Base-by-base conservation (phyloP, 192 early-diverging fungal genomes). In the Coemansia sp. region DNA sequence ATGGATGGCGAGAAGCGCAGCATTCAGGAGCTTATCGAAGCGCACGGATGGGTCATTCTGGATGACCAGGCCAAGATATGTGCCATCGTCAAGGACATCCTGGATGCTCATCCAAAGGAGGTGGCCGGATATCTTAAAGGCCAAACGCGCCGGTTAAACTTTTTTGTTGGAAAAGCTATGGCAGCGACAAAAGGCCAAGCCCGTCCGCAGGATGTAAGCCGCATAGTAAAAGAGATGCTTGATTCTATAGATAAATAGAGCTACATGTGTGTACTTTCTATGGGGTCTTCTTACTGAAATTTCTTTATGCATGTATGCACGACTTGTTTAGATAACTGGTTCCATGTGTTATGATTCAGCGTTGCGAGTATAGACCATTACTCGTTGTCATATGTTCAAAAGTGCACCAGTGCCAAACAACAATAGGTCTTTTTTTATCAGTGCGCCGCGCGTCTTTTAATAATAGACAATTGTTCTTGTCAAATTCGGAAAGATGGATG, bases 131-230 rank as follows among this genome's bases (percentile, higher is more conserved):
- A 89, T 32, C 58, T 78, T 54, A 71, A 64, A 11, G 91, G 89
- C 0, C 87, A 89, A 30, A 38, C 67, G 14, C 82, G 86, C 4
- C 43, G 89, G 26, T 63, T 88, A 5, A 83, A 84, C 24, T 92
- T 90, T 76, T 87, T 96, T 56, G 78, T 93, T 18, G 90, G 91
- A 6, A 81, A 91, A 64, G 78, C 87, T 6, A 90, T 96, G 87
- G 72, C 80, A 29, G 64, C 75, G 37, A 92, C 88, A 5, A 80
- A 85, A 67, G 91, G 91, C 13, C 77, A 84, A 40, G 87, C 87
- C 7, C 84, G 91, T 40, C 91, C 93, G 3, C 74, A 82, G 11
- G 53, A 80, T 3, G 65, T 89, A 7, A 89, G 85, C 39, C 59
- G 78, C 27, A 46, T 87, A 2, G 40, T 91, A 15, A 72, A 75